phyloP scores from a whole-genome alignment of 805 yeast genomes.

The Schwanniomyces vanrijiae region DNA sequence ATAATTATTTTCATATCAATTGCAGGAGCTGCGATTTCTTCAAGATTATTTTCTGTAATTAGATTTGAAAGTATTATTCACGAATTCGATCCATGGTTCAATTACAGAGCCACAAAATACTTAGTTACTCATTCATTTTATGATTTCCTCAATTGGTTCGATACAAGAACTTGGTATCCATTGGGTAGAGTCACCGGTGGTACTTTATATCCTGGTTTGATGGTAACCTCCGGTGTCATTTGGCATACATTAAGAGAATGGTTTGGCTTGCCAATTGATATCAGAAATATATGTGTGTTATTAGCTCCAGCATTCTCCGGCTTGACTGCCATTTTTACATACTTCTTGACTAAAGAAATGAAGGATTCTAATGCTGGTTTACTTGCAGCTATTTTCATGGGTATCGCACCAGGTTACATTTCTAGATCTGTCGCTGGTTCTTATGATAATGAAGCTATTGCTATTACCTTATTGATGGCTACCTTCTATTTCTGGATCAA shows the following conservation, averaged over 20 bases:
- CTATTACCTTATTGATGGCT: constrained; percentile 92
- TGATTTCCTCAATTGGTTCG: constrained; percentile 97
- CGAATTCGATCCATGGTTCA: constrained; percentile 97
- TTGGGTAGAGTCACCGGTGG: constrained; percentile 99
- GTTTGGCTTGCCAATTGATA: constrained; percentile 83
- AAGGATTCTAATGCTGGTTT: constrained; percentile 88
- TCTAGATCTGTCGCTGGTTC: constrained; percentile 98
- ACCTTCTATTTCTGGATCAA: constrained; percentile 96
- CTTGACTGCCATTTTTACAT: constrained; percentile 86
- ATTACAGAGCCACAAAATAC: constrained; percentile 93
- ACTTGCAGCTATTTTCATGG: constrained; percentile 91
- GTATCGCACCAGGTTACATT: constrained; percentile 97
- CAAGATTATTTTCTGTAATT: constrained; percentile 93
- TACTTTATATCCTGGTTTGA: constrained; percentile 94
- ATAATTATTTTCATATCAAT: constrained; percentile 70
- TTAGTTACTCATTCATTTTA: constrained; percentile 80
- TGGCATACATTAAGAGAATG: constrained; percentile 66
- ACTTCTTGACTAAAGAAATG: constrained; percentile 83
- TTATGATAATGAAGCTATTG: constrained; percentile 98
- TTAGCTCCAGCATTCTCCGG: constrained; percentile 97
- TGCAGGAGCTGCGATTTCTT: constrained; percentile 88
- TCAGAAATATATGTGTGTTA: constrained; percentile 92
- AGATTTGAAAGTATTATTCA: constrained; percentile 95
- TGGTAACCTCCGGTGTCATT: constrained; percentile 94
- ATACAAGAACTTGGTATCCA: constrained; percentile 98